phyloP scores from a whole-genome alignment of 2,329 filamentous ascomycete species.

The Colletotrichum agaves region DNA sequence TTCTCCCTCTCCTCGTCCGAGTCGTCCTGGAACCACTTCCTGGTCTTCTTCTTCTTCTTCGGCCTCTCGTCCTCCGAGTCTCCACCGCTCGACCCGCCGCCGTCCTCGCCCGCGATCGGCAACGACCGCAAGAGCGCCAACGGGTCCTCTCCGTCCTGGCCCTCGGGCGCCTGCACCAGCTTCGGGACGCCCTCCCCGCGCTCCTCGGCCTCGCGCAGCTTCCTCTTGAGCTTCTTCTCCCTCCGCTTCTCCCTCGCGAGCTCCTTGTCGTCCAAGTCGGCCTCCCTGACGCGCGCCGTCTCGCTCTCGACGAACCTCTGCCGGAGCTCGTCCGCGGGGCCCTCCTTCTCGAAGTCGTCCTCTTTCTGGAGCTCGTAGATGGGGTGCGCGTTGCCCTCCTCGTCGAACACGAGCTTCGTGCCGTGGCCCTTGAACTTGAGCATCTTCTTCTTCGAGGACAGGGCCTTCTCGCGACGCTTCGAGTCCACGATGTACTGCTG shows the following conservation, averaged over 20 bases:
- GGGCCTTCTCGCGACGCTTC: conserved; percentile 93
- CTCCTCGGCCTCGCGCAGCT: conserved; percentile 70
- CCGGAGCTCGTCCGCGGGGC: conserved; percentile 80
- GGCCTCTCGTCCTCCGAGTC: conserved; percentile 44
- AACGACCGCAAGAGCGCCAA: conserved; percentile 68
- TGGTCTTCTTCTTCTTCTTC: conserved; percentile 74
- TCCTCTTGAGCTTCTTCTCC: conserved; percentile 80
- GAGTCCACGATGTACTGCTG: conserved; percentile 88
- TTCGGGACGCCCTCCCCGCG: conserved; percentile 46
- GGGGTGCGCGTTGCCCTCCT: conserved; percentile 86
- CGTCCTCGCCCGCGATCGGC: conserved; percentile 57
- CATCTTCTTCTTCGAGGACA: conserved; percentile 94
- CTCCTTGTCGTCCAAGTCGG: conserved; percentile 86
- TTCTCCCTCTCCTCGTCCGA: conserved; percentile 54
- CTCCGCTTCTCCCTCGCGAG: conserved; percentile 81
- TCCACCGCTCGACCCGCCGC: conserved; percentile 46
- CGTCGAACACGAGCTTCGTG: conserved; percentile 89
- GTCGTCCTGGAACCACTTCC: conserved; percentile 84
- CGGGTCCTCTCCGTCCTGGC: conserved; percentile 59
- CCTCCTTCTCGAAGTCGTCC: conserved; percentile 79
- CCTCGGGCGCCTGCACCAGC: conserved; percentile 48
- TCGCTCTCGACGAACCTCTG: conserved; percentile 83
- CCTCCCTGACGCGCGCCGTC: conserved; percentile 74
- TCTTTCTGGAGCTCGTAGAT: conserved; percentile 91
- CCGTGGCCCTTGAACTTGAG: conserved; percentile 90